These are phyloP conservation scores for Chalaropsis thielavioides DNA, from an alignment of 2,329 filamentous ascomycete species.

Conservation along the genomic window DNA sequence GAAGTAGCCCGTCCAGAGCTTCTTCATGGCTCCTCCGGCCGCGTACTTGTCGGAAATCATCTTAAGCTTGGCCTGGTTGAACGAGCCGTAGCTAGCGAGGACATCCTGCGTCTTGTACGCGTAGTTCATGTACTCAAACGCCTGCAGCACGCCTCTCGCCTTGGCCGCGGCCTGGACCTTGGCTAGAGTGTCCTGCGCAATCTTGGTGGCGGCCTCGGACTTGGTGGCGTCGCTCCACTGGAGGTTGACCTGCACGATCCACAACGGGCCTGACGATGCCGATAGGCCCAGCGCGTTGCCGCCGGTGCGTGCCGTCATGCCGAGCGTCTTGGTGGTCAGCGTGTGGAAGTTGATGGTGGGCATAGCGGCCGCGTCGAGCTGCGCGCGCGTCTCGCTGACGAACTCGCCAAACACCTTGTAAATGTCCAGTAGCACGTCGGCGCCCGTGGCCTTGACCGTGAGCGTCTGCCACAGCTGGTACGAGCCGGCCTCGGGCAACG, in stretches of 20 bases:
- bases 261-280: constrained; percentile 21
- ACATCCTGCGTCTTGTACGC: constrained; percentile 28
- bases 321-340: constrained; percentile 27
- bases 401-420: constrained; percentile 24
- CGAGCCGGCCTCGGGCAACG: not conserved
- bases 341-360: constrained; percentile 28
- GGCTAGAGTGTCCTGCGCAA: constrained; percentile 18
- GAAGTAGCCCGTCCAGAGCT: constrained; percentile 23
- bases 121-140: constrained; percentile 31
- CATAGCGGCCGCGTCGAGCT: constrained; percentile 7
- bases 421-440: constrained; percentile 22
- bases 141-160: not conserved
- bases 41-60: constrained; percentile 24
- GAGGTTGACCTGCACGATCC: constrained; percentile 19
- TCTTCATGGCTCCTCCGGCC: constrained; percentile 23
- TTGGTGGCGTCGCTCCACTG: constrained; percentile 20
- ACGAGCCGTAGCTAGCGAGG: constrained; percentile 27
- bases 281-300: constrained; percentile 28
- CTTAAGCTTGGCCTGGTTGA: constrained; percentile 25
- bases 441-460: constrained; percentile 19
- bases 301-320: constrained; percentile 26
- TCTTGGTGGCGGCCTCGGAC: constrained; percentile 19
- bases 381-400: constrained; percentile 21
- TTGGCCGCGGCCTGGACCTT: constrained; percentile 18
- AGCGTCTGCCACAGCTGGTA: constrained; percentile 6